phyloP scores from a whole-genome alignment of 1,284 basidiomycete species.

The Sphagnurus paluster region DNA sequence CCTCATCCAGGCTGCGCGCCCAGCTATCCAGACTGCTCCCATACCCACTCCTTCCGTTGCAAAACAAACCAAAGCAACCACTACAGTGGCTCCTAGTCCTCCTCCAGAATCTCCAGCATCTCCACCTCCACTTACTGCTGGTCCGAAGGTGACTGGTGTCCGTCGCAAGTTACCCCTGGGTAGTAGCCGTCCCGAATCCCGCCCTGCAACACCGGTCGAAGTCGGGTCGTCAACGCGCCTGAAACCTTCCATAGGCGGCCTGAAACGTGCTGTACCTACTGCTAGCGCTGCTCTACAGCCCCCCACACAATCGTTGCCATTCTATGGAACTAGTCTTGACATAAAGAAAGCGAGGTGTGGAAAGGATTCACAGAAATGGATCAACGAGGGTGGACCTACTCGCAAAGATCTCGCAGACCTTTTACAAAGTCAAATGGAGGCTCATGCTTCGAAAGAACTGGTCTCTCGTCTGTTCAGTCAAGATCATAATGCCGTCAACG shows the following conservation, averaged over 20 bases:
- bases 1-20: conserved; percentile 79
- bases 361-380: conserved; percentile 82
- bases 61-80: conserved; percentile 24
- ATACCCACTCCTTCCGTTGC: conserved; percentile 24
- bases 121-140: conserved; percentile 30
- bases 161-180: conserved; percentile 73
- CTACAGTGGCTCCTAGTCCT: conserved; percentile 28
- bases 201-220: conserved; percentile 56
- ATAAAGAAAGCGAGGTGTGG: conserved; percentile 73
- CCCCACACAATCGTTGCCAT: conserved; percentile 48
- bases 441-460: conserved; percentile 76
- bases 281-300: conserved; percentile 32
- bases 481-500: conserved; percentile 95
- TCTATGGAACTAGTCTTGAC: conserved; percentile 72
- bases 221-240: conserved; percentile 38
- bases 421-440: conserved; percentile 91
- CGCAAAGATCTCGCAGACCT: conserved; percentile 88
- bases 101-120: conserved; percentile 38
- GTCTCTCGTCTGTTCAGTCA: conserved; percentile 88
- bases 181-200: conserved; percentile 59
- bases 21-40: conserved; percentile 34
- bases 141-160: conserved; percentile 58
- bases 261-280: conserved; percentile 50
- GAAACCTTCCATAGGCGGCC: conserved; percentile 42
- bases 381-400: conserved; percentile 79